Conservation (phyloP, 2,329 filamentous ascomycete genomes). For the Drechslerella coelobrocha region DNA sequence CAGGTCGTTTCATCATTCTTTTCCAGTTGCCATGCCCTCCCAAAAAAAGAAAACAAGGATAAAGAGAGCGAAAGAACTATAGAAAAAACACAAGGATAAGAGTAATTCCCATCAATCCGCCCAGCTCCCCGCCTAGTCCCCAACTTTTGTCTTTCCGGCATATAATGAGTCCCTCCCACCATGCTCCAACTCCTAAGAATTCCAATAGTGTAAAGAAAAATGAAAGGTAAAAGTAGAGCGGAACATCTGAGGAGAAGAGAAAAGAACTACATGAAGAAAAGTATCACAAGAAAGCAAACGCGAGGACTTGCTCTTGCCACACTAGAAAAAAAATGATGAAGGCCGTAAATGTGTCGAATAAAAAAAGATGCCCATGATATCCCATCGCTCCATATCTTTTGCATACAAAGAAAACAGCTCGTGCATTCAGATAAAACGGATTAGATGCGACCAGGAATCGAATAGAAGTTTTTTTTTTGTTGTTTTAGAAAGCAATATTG, state of each 20-base stretch:
- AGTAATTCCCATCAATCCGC: constrained; percentile 8
- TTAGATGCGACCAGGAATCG: constrained; percentile 33
- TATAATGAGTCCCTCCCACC: constrained; percentile 51
- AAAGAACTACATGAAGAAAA: constrained; percentile 2
- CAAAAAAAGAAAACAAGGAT: constrained; percentile 2
- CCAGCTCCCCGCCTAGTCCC: constrained; percentile 35
- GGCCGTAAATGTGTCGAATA: constrained; percentile 4
- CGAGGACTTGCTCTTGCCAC: background rate
- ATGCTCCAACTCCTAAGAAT: constrained; percentile 50
- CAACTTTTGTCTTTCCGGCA: constrained; percentile 51
- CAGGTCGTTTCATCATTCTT: constrained; percentile 2
- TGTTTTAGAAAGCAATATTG: background rate
- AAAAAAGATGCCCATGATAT: constrained; percentile 48
- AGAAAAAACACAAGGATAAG: background rate
- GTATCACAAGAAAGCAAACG: constrained; percentile 8
- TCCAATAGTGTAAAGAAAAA: constrained; percentile 15
- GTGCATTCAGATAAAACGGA: constrained; percentile 48
- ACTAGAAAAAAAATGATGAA: constrained; percentile 20
- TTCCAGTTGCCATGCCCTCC: background rate
- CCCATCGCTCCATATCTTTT: constrained; percentile 51
- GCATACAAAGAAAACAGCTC: constrained; percentile 44
- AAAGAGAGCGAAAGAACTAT: background rate
- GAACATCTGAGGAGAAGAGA: background rate
- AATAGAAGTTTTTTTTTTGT: constrained; percentile 18
- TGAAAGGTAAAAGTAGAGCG: constrained; percentile 6